These are phyloP conservation scores for Petunia hybrid DNA, from an alignment of 305 asterid genomes.

Conservation along the genomic window DNA sequence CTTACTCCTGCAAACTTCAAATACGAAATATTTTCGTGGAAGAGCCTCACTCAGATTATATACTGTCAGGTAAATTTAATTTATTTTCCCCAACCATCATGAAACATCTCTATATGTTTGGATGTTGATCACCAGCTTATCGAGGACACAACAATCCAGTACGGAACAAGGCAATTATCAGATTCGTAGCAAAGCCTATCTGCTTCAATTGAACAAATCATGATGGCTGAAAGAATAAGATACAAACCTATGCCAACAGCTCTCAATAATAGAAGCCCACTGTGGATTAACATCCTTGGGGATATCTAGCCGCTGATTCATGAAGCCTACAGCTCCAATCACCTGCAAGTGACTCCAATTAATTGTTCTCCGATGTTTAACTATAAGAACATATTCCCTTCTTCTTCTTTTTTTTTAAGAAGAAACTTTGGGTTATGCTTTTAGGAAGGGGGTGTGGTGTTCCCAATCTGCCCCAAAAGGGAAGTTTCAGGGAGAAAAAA, in stretches of 20 bases:
- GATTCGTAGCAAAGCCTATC: background rate
- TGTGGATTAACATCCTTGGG: constrained; percentile 79
- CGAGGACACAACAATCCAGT: constrained; percentile 12
- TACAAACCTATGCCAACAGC: constrained; percentile 85
- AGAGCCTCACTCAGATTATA: background rate
- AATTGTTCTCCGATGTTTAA: constrained; percentile 21
- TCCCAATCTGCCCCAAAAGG: background rate
- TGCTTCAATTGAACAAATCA: constrained; percentile 3
- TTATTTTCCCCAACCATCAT: constrained; percentile 7
- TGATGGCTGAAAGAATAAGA: background rate
- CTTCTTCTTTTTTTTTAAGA: no score
- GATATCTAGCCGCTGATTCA: constrained; percentile 87
- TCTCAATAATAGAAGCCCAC: constrained; percentile 84
- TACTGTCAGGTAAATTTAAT: background rate
- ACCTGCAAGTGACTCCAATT: constrained; percentile 58
- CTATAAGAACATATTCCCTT: constrained; percentile 11
- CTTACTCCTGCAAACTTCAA: background rate
- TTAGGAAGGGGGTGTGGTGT: background rate
- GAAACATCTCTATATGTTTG: constrained; percentile 9
- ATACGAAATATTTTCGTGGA: background rate
- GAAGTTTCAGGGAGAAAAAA: constrained; percentile 21
- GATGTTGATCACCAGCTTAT: background rate
- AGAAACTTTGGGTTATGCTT: background rate
- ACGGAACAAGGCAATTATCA: background rate
- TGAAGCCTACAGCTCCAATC: constrained; percentile 96